These are phyloP conservation scores for Raphanus hybrid DNA, from an alignment of 441 rosid genomes.

Conservation along the genomic window DNA sequence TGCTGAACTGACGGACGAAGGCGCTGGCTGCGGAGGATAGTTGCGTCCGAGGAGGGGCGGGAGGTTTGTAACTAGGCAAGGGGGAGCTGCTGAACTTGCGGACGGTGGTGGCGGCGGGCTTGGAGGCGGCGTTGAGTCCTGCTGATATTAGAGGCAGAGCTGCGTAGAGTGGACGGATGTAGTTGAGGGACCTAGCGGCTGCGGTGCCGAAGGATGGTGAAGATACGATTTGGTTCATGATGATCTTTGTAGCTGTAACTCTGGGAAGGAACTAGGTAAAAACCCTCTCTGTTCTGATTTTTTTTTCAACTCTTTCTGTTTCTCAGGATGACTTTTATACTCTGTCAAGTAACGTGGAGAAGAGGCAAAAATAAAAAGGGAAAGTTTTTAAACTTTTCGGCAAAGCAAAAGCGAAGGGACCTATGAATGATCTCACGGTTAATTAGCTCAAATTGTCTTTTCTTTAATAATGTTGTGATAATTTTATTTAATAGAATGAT, in stretches of 20 bases:
- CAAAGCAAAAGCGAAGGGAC: neutral
- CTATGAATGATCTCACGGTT: neutral
- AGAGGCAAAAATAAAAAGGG: neutral
- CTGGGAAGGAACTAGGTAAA: neutral
- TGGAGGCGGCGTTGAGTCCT: neutral
- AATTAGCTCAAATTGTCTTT: neutral
- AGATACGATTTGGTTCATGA: slow-evolving; percentile 5
- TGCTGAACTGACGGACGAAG: neutral
- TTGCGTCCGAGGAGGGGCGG: neutral
- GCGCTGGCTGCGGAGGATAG: slow-evolving; percentile 3
- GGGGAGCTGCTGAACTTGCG: slow-evolving; percentile 17
- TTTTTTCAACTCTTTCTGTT: neutral
- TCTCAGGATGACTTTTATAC: neutral
- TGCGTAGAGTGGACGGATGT: slow-evolving; percentile 12
- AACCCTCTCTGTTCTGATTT: neutral
- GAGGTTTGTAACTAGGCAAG: neutral
- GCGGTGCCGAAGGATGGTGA: neutral
- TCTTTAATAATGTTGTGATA: neutral
- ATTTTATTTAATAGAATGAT: neutral
- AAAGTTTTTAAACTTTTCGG: neutral
- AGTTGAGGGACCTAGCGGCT: neutral
- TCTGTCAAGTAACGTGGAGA: neutral
- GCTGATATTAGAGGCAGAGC: slow-evolving; percentile 9
- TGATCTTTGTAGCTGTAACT: neutral
- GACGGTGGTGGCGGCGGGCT: neutral